Evolutionary conservation across 148 eudicot species (phyloP), one percentile per base, ranked within the genome.

Genomic region (Persicaria maculosa): DNA sequence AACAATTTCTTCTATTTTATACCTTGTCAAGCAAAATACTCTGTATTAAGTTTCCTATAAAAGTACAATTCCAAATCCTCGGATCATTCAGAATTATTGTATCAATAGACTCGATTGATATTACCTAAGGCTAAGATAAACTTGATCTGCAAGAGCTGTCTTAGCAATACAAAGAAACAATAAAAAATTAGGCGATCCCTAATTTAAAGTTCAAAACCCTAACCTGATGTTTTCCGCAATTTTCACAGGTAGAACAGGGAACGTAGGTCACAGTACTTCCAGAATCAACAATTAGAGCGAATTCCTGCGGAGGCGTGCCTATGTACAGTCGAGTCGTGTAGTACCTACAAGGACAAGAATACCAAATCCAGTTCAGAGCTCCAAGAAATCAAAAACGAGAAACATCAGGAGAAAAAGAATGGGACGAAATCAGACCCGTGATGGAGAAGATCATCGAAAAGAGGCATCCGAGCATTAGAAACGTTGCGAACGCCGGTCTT

Each of bases 201-300:
- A 22, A 71, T 17, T 8, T 8, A 2, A 17, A 70, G 36, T 70
- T n/a, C 14, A 48, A 17, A 71, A 71, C 73, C 53, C 70, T 25
- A 40, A 89, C 93, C 90, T 87, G 87, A 82, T 89, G 93, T 65
- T 68, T 82, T 72, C 93, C 93, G 77, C 93, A 89, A 80, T 79
- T 76, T 77, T 79, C 77, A 79, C 93, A 89, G 4, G 84, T 82
- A 72, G 90, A 80, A 73, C 90, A 86, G 0, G 93, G 93, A 67
- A 89, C 93, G 50, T 87, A 89, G 50, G 93, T 89, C n/a, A 87
- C 93, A 48, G 93, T 83, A 53, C 93, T 89, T 40, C 93, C 93
- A 4, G 93, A 87, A 72, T 89, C 93, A 55, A 89, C 90, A 0
- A 87, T 89, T n/a, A 89, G 87, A 9, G 93, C 87, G 58, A 89